phyloP scores from a whole-genome alignment of 2,329 filamentous ascomycete genomes.

The Fusarium napiforme region DNA sequence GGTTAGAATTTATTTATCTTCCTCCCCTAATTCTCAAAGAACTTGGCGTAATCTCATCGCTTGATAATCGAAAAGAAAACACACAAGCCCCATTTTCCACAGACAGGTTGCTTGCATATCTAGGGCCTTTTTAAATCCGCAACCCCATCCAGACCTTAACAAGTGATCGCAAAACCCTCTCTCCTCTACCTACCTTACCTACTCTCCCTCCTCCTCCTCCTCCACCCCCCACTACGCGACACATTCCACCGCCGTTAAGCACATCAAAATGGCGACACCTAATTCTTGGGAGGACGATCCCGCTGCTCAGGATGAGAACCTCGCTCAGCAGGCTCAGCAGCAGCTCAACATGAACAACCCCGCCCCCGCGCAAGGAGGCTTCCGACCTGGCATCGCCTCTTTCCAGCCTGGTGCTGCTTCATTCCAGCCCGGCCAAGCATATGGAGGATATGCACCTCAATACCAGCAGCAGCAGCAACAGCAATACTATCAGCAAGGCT shows the following conservation, averaged over 20 bases:
- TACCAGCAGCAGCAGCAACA: conserved; percentile 56
- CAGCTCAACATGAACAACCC: conserved; percentile 80
- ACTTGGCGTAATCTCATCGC: conserved; percentile 3
- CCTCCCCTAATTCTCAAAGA: conserved; percentile 1
- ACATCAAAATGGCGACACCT: conserved; percentile 79
- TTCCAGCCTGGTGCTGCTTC: conserved; percentile 78
- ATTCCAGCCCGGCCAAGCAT: conserved; percentile 79
- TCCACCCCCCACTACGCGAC: conserved; percentile 17
- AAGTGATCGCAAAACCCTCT: conserved; percentile 32
- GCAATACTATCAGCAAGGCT: conserved; percentile 62
- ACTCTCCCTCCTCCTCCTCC: neutral
- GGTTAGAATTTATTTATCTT: neutral
- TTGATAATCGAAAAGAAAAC: conserved; percentile 4
- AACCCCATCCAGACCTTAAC: conserved; percentile 41
- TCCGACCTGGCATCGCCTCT: conserved; percentile 65
- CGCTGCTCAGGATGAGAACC: conserved; percentile 78
- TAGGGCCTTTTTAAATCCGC: conserved; percentile 40
- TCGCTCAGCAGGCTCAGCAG: conserved; percentile 80
- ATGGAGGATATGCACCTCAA: conserved; percentile 67
- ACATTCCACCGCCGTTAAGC: conserved; percentile 12
- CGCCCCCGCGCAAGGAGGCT: conserved; percentile 58
- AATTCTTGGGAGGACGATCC: conserved; percentile 96
- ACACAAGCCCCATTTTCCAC: conserved; percentile 28
- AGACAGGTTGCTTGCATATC: conserved; percentile 34
- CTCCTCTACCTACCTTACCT: conserved; percentile 22